A percentile compares a stretch with the other conserved stretches of the same genome.
These are phyloP conservation scores for Lentinula aciculospora DNA, from an alignment of 768 basidiomycete genomes.

Conservation along the genomic window DNA sequence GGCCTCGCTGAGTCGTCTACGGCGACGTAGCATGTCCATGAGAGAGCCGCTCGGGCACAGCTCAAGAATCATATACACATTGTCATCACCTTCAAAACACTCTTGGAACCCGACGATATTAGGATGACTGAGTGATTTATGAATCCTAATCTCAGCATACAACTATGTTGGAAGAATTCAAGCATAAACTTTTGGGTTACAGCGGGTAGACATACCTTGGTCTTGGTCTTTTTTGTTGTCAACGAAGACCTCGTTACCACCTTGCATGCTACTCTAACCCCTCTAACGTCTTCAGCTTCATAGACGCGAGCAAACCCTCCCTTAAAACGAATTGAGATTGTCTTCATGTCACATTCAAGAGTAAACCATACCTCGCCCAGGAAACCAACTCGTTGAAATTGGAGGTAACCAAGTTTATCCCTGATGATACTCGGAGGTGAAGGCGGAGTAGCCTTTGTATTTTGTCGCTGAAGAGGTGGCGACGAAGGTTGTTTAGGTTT, in stretches of 20 bases:
- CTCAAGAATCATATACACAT: constrained; percentile 97
- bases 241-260: constrained; percentile 91
- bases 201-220: constrained; percentile 54
- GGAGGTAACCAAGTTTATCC: constrained; percentile 51
- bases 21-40: constrained; percentile 86
- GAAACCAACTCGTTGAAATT: constrained; percentile 73
- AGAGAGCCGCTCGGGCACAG: constrained; percentile 86
- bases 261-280: constrained; percentile 77
- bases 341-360: not conserved
- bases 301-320: constrained; percentile 98
- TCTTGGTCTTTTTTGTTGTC: constrained; percentile 95
- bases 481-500: constrained; percentile 37
- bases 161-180: constrained; percentile 46
- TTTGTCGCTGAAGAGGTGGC: constrained; percentile 76
- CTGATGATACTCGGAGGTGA: constrained; percentile 74
- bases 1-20: constrained; percentile 84
- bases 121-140: constrained; percentile 83
- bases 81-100: constrained; percentile 92
- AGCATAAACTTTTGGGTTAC: not conserved
- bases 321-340: constrained; percentile 19
- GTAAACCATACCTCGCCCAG: constrained; percentile 72
- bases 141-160: constrained; percentile 98
- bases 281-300: constrained; percentile 74
- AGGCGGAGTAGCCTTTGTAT: constrained; percentile 75
- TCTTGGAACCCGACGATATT: constrained; percentile 91